These are phyloP conservation scores for Leccinellum albellum DNA, from an alignment of 768 basidiomycete species.

Conservation along the genomic window DNA sequence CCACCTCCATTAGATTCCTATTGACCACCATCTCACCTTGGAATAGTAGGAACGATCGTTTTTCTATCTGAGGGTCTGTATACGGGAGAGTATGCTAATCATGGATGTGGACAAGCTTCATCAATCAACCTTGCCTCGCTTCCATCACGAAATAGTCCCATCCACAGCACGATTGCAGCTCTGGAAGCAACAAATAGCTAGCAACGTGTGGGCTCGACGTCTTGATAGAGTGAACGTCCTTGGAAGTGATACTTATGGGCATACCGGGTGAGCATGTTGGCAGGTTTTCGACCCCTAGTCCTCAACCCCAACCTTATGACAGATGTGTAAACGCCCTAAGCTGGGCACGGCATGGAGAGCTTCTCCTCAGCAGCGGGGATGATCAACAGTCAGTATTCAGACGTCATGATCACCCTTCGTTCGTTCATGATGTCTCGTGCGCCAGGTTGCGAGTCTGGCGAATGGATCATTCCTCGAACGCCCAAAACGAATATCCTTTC, in stretches of 20 bases:
- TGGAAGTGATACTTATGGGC: conserved; percentile 56
- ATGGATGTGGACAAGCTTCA: conserved; percentile 14
- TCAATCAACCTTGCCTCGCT: conserved; percentile 2
- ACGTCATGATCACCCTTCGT: not conserved
- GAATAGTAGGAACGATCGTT: not conserved
- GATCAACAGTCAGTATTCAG: conserved; percentile 55
- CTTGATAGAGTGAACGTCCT: conserved; percentile 73
- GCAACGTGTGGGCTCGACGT: conserved; percentile 26
- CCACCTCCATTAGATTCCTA: no score
- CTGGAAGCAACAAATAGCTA: conserved; percentile 22
- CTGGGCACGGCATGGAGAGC: conserved; percentile 64
- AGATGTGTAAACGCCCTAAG: conserved; percentile 78
- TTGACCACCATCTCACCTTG: not conserved
- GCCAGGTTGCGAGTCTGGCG: conserved; percentile 75
- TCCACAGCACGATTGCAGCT: conserved; percentile 24
- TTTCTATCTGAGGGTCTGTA: not conserved
- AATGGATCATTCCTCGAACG: conserved; percentile 43
- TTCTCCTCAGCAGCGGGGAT: conserved; percentile 70
- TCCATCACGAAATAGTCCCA: conserved; percentile 3
- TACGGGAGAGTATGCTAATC: not conserved
- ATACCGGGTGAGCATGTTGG: conserved; percentile 58
- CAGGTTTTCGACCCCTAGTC: not conserved
- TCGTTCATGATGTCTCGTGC: conserved; percentile 1
- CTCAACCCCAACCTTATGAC: not conserved
- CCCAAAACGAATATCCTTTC: conserved; percentile 56